Evolutionary conservation across 148 eudicot genomes (phyloP).

Genomic region (Oxyria digyna): DNA sequence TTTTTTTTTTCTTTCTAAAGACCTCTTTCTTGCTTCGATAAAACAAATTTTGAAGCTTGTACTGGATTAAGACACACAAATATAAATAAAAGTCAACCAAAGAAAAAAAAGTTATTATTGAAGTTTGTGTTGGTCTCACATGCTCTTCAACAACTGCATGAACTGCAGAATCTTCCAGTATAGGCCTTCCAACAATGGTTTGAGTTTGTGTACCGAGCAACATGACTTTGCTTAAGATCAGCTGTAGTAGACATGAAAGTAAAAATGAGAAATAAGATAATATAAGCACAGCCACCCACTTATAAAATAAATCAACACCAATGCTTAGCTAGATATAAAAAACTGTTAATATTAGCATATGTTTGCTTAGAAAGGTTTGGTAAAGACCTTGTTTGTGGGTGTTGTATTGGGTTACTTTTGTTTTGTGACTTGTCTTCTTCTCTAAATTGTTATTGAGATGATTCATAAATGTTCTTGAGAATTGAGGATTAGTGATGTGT

Average conservation of each 20-base stretch:
- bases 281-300: neutral
- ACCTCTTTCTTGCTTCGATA: neutral
- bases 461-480: no score
- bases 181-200: slow-evolving; percentile 86
- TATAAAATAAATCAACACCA: slow-evolving; percentile 2
- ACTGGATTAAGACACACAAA: neutral
- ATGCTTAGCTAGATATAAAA: neutral
- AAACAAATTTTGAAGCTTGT: neutral
- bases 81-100: neutral
- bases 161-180: slow-evolving; percentile 75
- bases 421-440: no score
- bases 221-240: slow-evolving; percentile 69
- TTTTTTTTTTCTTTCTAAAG: neutral
- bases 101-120: neutral
- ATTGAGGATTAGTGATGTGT: no score
- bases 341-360: neutral
- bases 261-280: neutral
- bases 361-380: no score
- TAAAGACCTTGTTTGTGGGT: no score
- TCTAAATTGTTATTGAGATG: no score
- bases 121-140: slow-evolving; percentile 28
- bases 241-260: slow-evolving; percentile 33
- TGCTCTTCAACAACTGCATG: slow-evolving; percentile 97
- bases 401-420: no score
- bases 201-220: slow-evolving; percentile 73